Evolutionary conservation across 768 basidiomycete species (phyloP), one percentile per base, ranked within the genome.

Genomic region (Hygrophorus russula): DNA sequence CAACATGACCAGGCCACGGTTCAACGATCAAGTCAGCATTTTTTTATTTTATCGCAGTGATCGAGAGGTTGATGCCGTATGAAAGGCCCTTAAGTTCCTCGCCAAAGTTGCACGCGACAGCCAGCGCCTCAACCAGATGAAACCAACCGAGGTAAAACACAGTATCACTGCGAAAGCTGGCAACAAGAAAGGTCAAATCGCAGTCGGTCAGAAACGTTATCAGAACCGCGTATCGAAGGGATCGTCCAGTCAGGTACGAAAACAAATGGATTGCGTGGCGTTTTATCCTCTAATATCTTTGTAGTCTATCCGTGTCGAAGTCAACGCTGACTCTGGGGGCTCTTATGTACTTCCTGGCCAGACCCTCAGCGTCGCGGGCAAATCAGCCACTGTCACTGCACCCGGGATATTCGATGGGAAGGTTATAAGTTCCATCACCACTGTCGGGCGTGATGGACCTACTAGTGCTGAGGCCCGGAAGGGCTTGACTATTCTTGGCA

Each of bases 381-480:
- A 41, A 32, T 37, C 44, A 8, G 29, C 39, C 8, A 36, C 10
- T 19, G 27, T 44, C 43, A 12, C 13, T n/a, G 5, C 3, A 70
- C 56, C 57, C 70, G 50, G 53, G 64, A 59, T 48, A 70, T 62
- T 53, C 58, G 40, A 58, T 78, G 78, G 0, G 59, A 56, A 40
- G 51, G 56, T 0, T 58, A 51, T 1, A 46, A 52, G 14, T 51
- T 70, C 34, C 50, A 62, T 84, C 17, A 69, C 59, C 17, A 66
- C 79, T 7, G 63, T 67, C 48, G 81, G 80, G 0, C 68, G 65
- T 28, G 78, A 72, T 32, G 69, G 62, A 31, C 73, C 71, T 1
- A 86, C 83, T 3, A 55, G 51, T 15, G 80, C 84, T 19, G 81
- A 84, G 47, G 57, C 58, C 3, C 63, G 68, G 36, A 68, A 67